Evolutionary conservation across 352 stramenopile species (phyloP).

Genomic region (Phytophthora nicotianae): DNA sequence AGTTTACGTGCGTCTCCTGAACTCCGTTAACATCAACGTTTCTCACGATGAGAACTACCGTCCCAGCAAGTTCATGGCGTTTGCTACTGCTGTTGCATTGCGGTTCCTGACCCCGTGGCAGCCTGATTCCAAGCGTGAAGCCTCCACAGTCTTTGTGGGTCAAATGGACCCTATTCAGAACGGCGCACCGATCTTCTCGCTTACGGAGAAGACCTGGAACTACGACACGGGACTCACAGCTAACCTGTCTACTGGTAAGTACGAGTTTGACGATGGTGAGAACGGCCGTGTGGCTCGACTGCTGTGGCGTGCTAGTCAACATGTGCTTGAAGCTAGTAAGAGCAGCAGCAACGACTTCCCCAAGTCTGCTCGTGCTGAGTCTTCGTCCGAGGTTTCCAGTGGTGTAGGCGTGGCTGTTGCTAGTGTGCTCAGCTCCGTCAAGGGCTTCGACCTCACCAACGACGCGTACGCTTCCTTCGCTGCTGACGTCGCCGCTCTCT

Average conservation of each 20-base stretch:
- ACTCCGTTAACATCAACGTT: conserved; percentile 26
- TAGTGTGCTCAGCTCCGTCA: conserved; percentile 41
- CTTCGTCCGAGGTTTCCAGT: conserved; percentile 35
- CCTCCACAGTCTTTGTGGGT: conserved; percentile 43
- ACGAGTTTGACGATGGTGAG: conserved; percentile 60
- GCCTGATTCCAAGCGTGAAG: conserved; percentile 31
- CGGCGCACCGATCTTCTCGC: conserved; percentile 30
- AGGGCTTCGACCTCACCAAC: conserved; percentile 50
- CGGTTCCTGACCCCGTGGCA: conserved; percentile 57
- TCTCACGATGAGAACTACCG: conserved; percentile 31
- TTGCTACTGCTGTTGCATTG: conserved; percentile 51
- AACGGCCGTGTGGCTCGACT: conserved; percentile 26
- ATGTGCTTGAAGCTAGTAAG: conserved; percentile 42
- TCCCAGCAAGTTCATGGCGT: conserved; percentile 49
- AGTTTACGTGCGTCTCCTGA: conserved; percentile 49
- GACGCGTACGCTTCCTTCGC: conserved; percentile 48
- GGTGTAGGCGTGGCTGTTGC: conserved; percentile 42
- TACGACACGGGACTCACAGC: conserved; percentile 51
- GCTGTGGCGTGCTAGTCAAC: conserved; percentile 26
- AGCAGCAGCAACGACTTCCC: conserved; percentile 43
- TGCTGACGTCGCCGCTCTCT: conserved; percentile 52
- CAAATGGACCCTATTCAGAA: conserved; percentile 53
- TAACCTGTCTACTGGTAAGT: conserved; percentile 51
- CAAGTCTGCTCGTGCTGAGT: conserved; percentile 32
- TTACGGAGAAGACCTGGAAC: conserved; percentile 44